A percentile compares a stretch with the other conserved stretches of the same genome.
Conservation (phyloP, 805 yeast genomes). For the Yamadazyma paraphyllophila region DNA sequence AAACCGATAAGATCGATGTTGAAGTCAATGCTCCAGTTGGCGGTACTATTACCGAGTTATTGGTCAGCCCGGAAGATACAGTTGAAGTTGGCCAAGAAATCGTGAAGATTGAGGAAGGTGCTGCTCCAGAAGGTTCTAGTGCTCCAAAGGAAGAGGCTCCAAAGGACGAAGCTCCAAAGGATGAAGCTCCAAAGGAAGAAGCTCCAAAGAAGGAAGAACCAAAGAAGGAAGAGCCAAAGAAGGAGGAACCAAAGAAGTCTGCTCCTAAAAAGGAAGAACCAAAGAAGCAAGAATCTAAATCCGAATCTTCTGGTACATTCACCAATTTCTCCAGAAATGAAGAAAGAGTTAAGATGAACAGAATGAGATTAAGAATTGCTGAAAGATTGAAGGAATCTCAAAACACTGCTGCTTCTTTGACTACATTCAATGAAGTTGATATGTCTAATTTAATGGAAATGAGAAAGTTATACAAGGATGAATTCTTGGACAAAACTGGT, state of each 20-base stretch:
- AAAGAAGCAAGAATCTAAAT: slow-evolving; percentile 20
- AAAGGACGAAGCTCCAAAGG: slow-evolving; percentile 30
- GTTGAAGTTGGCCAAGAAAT: slow-evolving; percentile 95
- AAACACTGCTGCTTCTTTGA: slow-evolving; percentile 96
- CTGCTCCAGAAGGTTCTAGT: slow-evolving; percentile 55
- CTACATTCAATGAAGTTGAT: slow-evolving; percentile 97
- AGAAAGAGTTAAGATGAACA: slow-evolving; percentile 95
- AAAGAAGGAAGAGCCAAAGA: slow-evolving; percentile 15
- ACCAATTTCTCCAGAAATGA: slow-evolving; percentile 74
- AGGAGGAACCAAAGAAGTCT: slow-evolving; percentile 20
- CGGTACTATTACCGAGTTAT: slow-evolving; percentile 83
- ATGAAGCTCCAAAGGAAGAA: slow-evolving; percentile 19
- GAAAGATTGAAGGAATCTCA: slow-evolving; percentile 99
- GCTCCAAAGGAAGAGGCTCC: slow-evolving; percentile 23
- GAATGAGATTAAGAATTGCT: slow-evolving; percentile 98
- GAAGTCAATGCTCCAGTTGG: slow-evolving; percentile 93
- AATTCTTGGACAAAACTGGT: slow-evolving; percentile 89
- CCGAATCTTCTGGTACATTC: slow-evolving; percentile 22
- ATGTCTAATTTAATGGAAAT: slow-evolving; percentile 89
- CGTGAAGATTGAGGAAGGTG: slow-evolving; percentile 79
- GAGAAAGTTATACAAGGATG: slow-evolving; percentile 97
- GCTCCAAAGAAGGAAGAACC: slow-evolving; percentile 17
- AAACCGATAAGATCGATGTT: slow-evolving; percentile 97
- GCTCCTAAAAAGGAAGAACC: slow-evolving; percentile 29
- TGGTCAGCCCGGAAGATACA: slow-evolving; percentile 84